Evolutionary conservation across 108 stramenopile genomes (phyloP), one percentile per base, ranked within the genome.

Genomic region (Nannochloropsis granulata): DNA sequence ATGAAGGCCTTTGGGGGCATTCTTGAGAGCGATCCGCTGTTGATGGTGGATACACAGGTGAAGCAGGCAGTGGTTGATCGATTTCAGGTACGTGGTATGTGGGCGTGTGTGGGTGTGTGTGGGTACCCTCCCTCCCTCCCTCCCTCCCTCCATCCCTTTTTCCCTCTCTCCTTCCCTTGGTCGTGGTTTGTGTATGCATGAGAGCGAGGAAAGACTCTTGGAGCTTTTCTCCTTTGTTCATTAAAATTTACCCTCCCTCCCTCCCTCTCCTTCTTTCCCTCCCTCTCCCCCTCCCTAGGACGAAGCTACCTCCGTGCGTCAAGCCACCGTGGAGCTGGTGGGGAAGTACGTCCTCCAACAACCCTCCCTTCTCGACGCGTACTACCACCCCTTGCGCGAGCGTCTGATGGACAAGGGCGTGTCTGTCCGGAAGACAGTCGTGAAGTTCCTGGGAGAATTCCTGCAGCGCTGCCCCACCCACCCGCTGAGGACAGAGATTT

Each of bases 291-390:
- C 23, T 82, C 23, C 14, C 11, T 10, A 92, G 13, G 97, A 97
- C 86, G 95, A 95, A 44, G 90, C 95, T 12, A 96, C 94, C 19
- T 95, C 94, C 23, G 97, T 97, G 43, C 89, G 97, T 43, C 95
- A 97, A 86, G 97, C 95, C 13, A 94, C 94, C 0, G 94, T 97
- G 11, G 91, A 93, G 26, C 89, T 97, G 25, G 96, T 97, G 82
- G 97, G 97, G 3, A 87, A 90, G 23, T 97, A 94, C 84, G 94
- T 95, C 19, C 87, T 96, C 19, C 89, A 94, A 24, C 89, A 91
- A 14, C 94, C 94, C 13, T 23, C 84, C 81, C 82, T 95, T 81
- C 94, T 96, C 14, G 91, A 92, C 78, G 91, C 92, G 11, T 97
- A 95, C 88, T 94, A 96, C 85, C 79, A 85, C 1, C 88, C 94